phyloP scores from a whole-genome alignment of 352 stramenopile genomes.

The Blastocystis hominis region DNA sequence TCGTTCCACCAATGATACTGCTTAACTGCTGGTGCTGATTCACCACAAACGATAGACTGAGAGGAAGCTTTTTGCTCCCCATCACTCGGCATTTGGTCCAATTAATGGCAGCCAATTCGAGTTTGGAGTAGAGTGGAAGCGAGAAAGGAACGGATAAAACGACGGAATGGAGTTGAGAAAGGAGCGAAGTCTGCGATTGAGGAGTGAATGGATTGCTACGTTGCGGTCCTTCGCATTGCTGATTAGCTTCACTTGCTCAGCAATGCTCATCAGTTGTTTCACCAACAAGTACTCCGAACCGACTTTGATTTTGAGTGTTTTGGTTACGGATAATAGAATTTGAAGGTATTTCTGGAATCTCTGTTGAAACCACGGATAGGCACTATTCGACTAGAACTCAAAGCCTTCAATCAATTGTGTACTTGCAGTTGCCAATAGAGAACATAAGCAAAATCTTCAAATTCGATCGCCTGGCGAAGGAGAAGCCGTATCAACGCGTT shows the following conservation, averaged over 20 bases:
- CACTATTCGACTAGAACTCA: slow-evolving; percentile 32
- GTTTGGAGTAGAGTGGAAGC: slow-evolving; percentile 73
- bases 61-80: slow-evolving; percentile 81
- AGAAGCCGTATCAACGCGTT: slow-evolving; percentile 66
- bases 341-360: slow-evolving; percentile 56
- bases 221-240: slow-evolving; percentile 5
- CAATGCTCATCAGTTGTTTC: slow-evolving; percentile 75
- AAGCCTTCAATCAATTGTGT: slow-evolving; percentile 41
- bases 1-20: slow-evolving; percentile 13
- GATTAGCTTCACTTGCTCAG: slow-evolving; percentile 66
- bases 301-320: slow-evolving; percentile 67
- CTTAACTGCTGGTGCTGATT: slow-evolving; percentile 65
- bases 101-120: slow-evolving; percentile 71
- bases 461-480: slow-evolving; percentile 63
- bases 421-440: slow-evolving; percentile 67
- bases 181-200: slow-evolving; percentile 63
- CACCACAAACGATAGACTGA: slow-evolving; percentile 74
- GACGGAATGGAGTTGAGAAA: slow-evolving; percentile 64
- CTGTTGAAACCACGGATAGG: slow-evolving; percentile 57
- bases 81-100: slow-evolving; percentile 77
- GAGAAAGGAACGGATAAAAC: slow-evolving; percentile 76
- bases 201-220: slow-evolving; percentile 57
- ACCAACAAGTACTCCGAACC: slow-evolving; percentile 79
- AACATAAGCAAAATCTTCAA: slow-evolving; percentile 62
- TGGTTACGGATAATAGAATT: slow-evolving; percentile 55